Percentiles rank a stretch among this genome's conserved stretches.
Evolutionary conservation across 768 basidiomycete genomes (phyloP).

Genomic region (Kwoniella pini): DNA sequence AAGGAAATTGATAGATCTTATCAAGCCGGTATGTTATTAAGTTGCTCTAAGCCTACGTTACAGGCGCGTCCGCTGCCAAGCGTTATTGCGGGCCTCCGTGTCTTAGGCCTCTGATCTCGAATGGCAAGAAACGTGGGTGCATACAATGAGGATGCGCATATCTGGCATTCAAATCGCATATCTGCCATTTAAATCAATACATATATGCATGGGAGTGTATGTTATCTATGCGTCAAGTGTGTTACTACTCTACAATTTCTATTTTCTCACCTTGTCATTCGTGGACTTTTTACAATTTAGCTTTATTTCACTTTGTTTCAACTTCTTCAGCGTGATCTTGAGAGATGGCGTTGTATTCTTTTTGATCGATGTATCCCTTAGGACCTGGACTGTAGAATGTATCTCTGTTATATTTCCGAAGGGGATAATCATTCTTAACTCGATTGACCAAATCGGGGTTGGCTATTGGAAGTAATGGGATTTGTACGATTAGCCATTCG

Average conservation of each 20-base stretch:
- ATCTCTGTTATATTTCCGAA: slow-evolving; percentile 21
- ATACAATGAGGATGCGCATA: no score
- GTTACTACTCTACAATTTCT: no score
- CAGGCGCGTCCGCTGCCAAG: no score
- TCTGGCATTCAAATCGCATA: no score
- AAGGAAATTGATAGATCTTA: background rate
- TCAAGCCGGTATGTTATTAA: background rate
- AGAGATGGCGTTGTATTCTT: slow-evolving; percentile 10
- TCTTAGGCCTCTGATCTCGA: no score
- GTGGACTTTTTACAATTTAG: background rate
- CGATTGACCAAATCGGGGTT: slow-evolving; percentile 26
- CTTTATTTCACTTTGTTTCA: background rate
- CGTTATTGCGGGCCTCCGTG: no score
- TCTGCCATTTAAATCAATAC: no score
- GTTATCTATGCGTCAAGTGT: no score
- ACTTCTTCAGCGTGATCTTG: slow-evolving; percentile 11
- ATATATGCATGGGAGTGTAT: no score
- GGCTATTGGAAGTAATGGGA: slow-evolving; percentile 1
- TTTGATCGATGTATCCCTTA: slow-evolving; percentile 17
- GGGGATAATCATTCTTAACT: slow-evolving; percentile 17
- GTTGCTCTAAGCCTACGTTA: no score
- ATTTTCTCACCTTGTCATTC: no score
- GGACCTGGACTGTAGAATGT: slow-evolving; percentile 23
- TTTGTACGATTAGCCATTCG: background rate
- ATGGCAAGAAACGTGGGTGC: no score